Evolutionary conservation across 2,329 filamentous ascomycete genomes (phyloP).

Genomic region (Alternaria longipes): DNA sequence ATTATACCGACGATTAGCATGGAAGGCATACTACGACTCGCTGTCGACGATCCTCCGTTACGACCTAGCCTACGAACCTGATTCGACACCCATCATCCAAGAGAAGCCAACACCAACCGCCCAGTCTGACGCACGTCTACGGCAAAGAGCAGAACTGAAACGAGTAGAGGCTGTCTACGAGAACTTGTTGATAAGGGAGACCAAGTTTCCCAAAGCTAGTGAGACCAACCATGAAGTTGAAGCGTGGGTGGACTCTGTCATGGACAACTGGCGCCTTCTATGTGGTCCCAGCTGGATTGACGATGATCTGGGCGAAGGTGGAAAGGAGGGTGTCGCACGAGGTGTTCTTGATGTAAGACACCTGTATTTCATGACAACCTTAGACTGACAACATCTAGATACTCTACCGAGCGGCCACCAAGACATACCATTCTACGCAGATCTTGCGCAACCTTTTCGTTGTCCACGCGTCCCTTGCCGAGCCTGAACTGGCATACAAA

Average conservation of each 20-base stretch:
- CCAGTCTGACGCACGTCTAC: conserved; percentile 43
- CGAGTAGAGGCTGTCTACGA: conserved; percentile 83
- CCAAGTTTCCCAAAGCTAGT: conserved; percentile 83
- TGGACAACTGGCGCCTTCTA: conserved; percentile 85
- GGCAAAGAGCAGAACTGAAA: conserved; percentile 78
- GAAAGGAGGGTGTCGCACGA: conserved; percentile 76
- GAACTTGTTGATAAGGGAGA: conserved; percentile 77
- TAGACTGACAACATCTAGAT: conserved; percentile 59
- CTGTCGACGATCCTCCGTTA: conserved; percentile 79
- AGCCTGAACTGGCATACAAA: conserved; percentile 91
- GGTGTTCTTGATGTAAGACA: conserved; percentile 73
- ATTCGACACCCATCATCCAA: conserved; percentile 46
- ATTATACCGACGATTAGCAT: conserved; percentile 69
- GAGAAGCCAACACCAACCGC: conserved; percentile 35
- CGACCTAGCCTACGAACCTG: conserved; percentile 66
- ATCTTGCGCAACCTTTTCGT: conserved; percentile 87
- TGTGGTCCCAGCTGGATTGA: conserved; percentile 84
- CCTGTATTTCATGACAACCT: too few species aligned
- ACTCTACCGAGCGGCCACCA: conserved; percentile 88
- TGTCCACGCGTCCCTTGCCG: conserved; percentile 85
- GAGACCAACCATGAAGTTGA: conserved; percentile 83
- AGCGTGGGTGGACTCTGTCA: conserved; percentile 78
- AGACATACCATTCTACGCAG: conserved; percentile 93
- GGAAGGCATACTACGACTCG: conserved; percentile 84
- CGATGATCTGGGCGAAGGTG: conserved; percentile 80